Percentiles rank a stretch among this genome's conserved stretches.
Conservation (phyloP, 768 basidiomycete species). For the Auricularia sp. region DNA sequence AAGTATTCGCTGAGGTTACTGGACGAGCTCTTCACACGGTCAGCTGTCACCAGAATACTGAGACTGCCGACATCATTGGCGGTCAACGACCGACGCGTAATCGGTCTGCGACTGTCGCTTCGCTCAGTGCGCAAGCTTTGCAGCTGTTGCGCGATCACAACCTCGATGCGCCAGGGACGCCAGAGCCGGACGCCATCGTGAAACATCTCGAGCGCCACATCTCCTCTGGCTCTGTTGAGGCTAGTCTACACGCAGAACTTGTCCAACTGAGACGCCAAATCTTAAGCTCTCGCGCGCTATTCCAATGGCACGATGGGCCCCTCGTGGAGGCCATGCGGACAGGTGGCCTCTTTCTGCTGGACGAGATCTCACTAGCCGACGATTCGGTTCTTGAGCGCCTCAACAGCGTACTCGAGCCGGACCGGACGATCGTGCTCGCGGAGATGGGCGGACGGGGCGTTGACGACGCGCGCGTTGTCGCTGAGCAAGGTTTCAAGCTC, state of each 20-base stretch:
- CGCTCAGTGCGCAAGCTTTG: slow-evolving; percentile 20
- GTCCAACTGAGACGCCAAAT: slow-evolving; percentile 30
- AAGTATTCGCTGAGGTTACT: slow-evolving; percentile 66
- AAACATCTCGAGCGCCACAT: slow-evolving; percentile 10
- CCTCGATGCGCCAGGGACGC: neutral
- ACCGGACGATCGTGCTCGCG: slow-evolving; percentile 79
- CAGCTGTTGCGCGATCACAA: slow-evolving; percentile 15
- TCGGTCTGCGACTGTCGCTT: slow-evolving; percentile 44
- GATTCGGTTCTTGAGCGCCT: slow-evolving; percentile 95
- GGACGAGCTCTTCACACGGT: slow-evolving; percentile 56
- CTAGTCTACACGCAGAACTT: slow-evolving; percentile 22
- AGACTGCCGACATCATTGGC: slow-evolving; percentile 93
- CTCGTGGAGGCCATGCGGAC: slow-evolving; percentile 81
- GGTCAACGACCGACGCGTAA: slow-evolving; percentile 84
- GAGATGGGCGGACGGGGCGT: slow-evolving; percentile 77
- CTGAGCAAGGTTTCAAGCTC: slow-evolving; percentile 67
- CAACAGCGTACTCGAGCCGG: slow-evolving; percentile 94
- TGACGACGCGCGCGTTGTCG: slow-evolving; percentile 57
- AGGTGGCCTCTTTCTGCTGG: slow-evolving; percentile 82
- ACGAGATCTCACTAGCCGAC: slow-evolving; percentile 95
- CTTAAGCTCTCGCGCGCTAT: slow-evolving; percentile 54
- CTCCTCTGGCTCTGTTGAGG: slow-evolving; percentile 13
- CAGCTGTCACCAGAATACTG: slow-evolving; percentile 97
- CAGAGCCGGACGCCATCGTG: slow-evolving; percentile 6
- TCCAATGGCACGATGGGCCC: slow-evolving; percentile 98